phyloP scores from a whole-genome alignment of 2,329 filamentous ascomycete genomes.

The Penicillium crustosum region DNA sequence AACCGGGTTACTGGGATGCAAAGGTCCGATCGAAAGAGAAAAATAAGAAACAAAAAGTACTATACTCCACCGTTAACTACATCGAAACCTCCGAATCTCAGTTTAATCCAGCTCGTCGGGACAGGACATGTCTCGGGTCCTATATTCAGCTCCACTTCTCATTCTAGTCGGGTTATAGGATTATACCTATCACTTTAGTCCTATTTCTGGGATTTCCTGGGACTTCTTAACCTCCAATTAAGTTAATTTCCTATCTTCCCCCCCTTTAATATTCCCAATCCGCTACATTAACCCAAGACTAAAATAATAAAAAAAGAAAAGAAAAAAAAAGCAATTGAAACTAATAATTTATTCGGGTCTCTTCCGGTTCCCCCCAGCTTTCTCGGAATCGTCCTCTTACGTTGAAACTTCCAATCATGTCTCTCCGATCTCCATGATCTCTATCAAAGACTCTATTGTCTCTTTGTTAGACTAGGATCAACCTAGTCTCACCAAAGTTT shows the following conservation, averaged over 20 bases:
- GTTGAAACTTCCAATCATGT: background rate
- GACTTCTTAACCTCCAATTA: background rate
- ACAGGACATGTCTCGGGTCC: background rate
- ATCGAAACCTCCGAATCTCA: background rate
- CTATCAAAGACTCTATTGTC: background rate
- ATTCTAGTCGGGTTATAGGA: background rate
- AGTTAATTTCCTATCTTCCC: too few species aligned
- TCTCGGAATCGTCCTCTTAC: background rate
- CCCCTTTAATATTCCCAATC: too few species aligned
- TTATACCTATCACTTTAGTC: background rate
- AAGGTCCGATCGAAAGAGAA: conserved; percentile 3
- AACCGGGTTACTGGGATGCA: conserved; percentile 19
- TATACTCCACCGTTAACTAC: background rate
- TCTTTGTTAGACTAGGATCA: background rate
- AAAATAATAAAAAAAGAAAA: background rate
- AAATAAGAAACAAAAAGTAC: background rate
- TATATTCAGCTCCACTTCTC: background rate
- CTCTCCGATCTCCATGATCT: background rate
- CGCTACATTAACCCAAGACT: background rate
- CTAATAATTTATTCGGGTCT: background rate
- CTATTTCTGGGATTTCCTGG: background rate
- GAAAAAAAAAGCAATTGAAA: background rate
- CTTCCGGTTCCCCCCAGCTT: background rate
- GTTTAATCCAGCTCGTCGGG: background rate
- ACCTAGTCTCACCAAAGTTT: background rate